A percentile compares a stretch with the other conserved stretches of the same genome.
Conservation (phyloP, 1,139 yeast species). For the Saccharomyces hybrid region DNA sequence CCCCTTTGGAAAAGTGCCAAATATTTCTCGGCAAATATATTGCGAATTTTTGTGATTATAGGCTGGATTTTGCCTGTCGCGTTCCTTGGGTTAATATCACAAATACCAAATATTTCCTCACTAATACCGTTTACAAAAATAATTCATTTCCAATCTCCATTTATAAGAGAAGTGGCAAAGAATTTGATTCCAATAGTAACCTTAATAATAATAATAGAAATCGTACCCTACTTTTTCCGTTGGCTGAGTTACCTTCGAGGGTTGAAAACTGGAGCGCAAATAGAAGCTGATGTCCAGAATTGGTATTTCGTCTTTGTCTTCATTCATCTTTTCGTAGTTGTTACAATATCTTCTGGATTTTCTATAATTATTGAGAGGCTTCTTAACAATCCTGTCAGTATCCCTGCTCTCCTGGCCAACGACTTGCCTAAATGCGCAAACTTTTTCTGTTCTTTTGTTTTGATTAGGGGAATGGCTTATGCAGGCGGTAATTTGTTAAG, state of each 20-base stretch:
- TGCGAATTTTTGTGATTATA: slow-evolving; percentile 43
- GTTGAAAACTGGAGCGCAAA: slow-evolving; percentile 45
- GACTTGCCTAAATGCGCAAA: slow-evolving; percentile 78
- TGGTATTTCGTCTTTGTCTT: slow-evolving; percentile 70
- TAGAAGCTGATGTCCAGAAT: slow-evolving; percentile 53
- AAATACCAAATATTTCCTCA: slow-evolving; percentile 50
- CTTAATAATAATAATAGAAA: slow-evolving; percentile 49
- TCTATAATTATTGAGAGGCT: slow-evolving; percentile 59
- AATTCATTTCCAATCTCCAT: slow-evolving; percentile 47
- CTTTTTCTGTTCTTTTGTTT: slow-evolving; percentile 67
- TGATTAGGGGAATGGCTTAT: slow-evolving; percentile 65
- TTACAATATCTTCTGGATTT: slow-evolving; percentile 76
- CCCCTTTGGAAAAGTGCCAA: slow-evolving; percentile 34
- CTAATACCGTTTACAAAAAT: slow-evolving; percentile 49
- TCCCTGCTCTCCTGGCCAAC: slow-evolving; percentile 62
- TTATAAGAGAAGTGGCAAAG: slow-evolving; percentile 45
- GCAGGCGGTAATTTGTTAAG: slow-evolving; percentile 63
- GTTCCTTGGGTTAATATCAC: slow-evolving; percentile 58
- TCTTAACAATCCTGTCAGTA: slow-evolving; percentile 62
- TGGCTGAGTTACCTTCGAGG: slow-evolving; percentile 45
- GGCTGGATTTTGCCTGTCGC: slow-evolving; percentile 71
- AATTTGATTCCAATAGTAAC: slow-evolving; percentile 56
- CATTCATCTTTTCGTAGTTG: slow-evolving; percentile 75
- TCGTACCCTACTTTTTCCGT: slow-evolving; percentile 47
- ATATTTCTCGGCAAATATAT: slow-evolving; percentile 37